Evolutionary conservation across 2,329 filamentous ascomycete species (phyloP).

Genomic region (Lachnellula cervina): DNA sequence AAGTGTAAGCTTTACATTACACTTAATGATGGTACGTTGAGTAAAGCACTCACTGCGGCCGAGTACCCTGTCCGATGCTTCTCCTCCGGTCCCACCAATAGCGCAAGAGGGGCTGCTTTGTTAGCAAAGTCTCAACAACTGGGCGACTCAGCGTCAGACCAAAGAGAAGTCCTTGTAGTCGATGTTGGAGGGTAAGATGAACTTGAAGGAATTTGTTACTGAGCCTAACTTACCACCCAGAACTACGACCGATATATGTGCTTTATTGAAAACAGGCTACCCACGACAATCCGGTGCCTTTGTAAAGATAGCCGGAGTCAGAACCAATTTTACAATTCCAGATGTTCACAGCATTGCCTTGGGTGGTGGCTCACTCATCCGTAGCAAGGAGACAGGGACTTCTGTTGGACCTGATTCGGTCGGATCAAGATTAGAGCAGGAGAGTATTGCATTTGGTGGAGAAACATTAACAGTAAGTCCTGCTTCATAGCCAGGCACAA

Average conservation of each 20-base stretch:
- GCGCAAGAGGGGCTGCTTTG: conserved; percentile 58
- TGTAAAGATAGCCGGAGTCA: conserved; percentile 52
- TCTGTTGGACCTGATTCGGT: conserved; percentile 53
- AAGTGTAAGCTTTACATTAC: conserved; percentile 48
- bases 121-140: conserved; percentile 32
- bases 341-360: conserved; percentile 52
- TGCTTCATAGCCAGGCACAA: neutral
- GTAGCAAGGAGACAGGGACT: conserved; percentile 42
- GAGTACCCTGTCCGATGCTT: conserved; percentile 57
- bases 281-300: conserved; percentile 55
- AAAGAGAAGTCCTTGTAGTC: conserved; percentile 36
- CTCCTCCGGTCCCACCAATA: conserved; percentile 59
- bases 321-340: conserved; percentile 55
- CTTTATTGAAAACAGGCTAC: conserved; percentile 53
- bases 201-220: neutral
- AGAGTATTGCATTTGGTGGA: conserved; percentile 51
- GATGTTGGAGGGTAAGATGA: conserved; percentile 47
- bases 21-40: conserved; percentile 59
- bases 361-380: conserved; percentile 48
- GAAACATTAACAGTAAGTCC: conserved; percentile 46
- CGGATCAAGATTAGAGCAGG: conserved; percentile 43
- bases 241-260: conserved; percentile 56
- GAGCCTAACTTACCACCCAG: conserved; percentile 26
- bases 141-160: conserved; percentile 11
- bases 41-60: conserved; percentile 49